Evolutionary conservation across 257 asterid genomes (phyloP).

Genomic region (Craterostigma plantagineum): DNA sequence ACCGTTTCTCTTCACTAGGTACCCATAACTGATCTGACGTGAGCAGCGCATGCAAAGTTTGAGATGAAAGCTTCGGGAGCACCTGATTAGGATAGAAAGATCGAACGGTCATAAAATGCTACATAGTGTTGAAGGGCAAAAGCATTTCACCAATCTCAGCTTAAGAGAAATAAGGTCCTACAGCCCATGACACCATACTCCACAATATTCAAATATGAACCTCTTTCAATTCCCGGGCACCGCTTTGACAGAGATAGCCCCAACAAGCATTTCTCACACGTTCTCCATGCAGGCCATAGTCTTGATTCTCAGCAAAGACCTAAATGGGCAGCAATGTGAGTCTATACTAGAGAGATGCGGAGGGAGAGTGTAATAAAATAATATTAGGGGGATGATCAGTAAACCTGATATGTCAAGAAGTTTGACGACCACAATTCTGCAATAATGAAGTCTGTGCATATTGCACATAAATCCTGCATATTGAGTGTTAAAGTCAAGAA

Average conservation of each 20-base stretch:
- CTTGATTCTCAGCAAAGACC: slow-evolving; percentile 99
- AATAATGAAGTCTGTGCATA: slow-evolving; percentile 90
- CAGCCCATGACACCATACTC: slow-evolving; percentile 5
- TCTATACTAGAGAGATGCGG: slow-evolving; percentile 8
- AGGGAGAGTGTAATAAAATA: slow-evolving; percentile 3
- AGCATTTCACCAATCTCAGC: background rate
- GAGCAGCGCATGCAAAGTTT: slow-evolving; percentile 73
- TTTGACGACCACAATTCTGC: slow-evolving; percentile 91
- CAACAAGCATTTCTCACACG: slow-evolving; percentile 98
- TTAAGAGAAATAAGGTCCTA: slow-evolving; percentile 4
- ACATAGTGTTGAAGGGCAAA: background rate
- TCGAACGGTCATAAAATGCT: background rate
- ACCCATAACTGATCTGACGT: slow-evolving; percentile 94
- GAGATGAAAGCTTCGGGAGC: slow-evolving; percentile 90
- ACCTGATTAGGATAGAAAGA: slow-evolving; percentile 34
- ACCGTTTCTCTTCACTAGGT: slow-evolving; percentile 90
- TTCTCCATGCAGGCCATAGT: slow-evolving; percentile 87
- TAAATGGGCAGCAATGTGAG: slow-evolving; percentile 13
- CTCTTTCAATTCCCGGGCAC: slow-evolving; percentile 81
- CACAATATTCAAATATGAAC: slow-evolving; percentile 17
- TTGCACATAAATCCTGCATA: slow-evolving; percentile 80
- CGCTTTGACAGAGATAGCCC: slow-evolving; percentile 99
- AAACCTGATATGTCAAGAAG: slow-evolving; percentile 91
- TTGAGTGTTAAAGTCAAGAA: slow-evolving; percentile 8
- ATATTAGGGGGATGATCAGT: slow-evolving; percentile 6